Evolutionary conservation across 2,329 filamentous ascomycete genomes (phyloP).

Genomic region (Alternaria postmessia): DNA sequence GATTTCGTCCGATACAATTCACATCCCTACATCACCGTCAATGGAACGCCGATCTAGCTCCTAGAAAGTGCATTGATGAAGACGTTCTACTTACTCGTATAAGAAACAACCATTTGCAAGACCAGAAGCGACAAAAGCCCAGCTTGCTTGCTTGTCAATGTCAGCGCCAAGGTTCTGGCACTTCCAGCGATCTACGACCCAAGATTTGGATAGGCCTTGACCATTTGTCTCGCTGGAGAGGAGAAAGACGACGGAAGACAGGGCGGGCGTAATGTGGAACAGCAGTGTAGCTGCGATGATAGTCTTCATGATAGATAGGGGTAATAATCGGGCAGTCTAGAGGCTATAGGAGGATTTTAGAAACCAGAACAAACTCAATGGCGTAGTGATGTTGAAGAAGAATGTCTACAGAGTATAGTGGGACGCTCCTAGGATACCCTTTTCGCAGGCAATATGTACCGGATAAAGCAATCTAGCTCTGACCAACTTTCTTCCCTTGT

Average conservation of each 20-base stretch:
- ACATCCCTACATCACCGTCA: slow-evolving; percentile 15
- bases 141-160: slow-evolving; percentile 30
- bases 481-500: not conserved
- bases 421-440: not conserved
- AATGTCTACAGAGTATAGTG: not conserved
- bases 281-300: not conserved
- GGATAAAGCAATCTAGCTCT: not conserved
- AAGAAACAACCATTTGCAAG: slow-evolving; percentile 31
- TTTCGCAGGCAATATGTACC: not conserved
- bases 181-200: slow-evolving; percentile 29
- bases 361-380: not conserved
- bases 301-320: not conserved
- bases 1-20: slow-evolving; percentile 22
- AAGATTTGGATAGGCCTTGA: slow-evolving; percentile 21
- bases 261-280: slow-evolving; percentile 1
- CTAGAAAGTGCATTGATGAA: not conserved
- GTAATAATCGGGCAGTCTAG: not conserved
- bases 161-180: slow-evolving; percentile 26
- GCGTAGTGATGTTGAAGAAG: not conserved
- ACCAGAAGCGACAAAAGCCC: slow-evolving; percentile 31
- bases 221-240: slow-evolving; percentile 25
- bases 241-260: slow-evolving; percentile 25
- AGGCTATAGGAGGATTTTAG: not conserved
- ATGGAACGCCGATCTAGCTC: not conserved
- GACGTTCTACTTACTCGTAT: slow-evolving; percentile 26